These are phyloP conservation scores for Fraxinus cuspidata DNA, from an alignment of 257 asterid genomes.

Conservation along the genomic window DNA sequence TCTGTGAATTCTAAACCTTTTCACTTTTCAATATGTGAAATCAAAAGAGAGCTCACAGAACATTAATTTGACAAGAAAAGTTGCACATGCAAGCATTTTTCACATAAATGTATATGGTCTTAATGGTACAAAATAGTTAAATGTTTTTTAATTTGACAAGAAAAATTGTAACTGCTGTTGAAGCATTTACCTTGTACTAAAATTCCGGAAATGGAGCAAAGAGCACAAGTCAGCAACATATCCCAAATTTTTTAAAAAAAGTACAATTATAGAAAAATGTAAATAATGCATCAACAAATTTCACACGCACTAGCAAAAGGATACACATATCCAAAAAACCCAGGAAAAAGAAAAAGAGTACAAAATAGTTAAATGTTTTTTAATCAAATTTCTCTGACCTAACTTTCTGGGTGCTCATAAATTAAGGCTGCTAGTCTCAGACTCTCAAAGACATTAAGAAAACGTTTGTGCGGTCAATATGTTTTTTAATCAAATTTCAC, in stretches of 20 bases:
- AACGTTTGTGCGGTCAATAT: constrained; percentile 21
- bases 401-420: constrained; percentile 35
- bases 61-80: too few species aligned
- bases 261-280: constrained; percentile 39
- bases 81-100: too few species aligned
- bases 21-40: too few species aligned
- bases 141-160: too few species aligned
- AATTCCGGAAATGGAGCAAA: constrained; percentile 44
- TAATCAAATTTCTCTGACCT: constrained; percentile 20
- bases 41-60: too few species aligned
- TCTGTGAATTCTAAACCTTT: too few species aligned
- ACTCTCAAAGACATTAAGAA: background rate
- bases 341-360: background rate
- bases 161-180: constrained; percentile 32
- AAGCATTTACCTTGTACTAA: constrained; percentile 58
- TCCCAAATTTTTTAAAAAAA: constrained; percentile 37
- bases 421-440: constrained; percentile 17
- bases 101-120: too few species aligned
- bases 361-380: constrained; percentile 26
- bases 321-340: background rate
- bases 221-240: constrained; percentile 50
- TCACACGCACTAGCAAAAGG: constrained; percentile 58
- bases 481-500: too few species aligned
- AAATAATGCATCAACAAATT: constrained; percentile 17
- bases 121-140: too few species aligned